These are phyloP conservation scores for Pythium rhizo-oryzae DNA, from an alignment of 352 stramenopile species.

Conservation along the genomic window DNA sequence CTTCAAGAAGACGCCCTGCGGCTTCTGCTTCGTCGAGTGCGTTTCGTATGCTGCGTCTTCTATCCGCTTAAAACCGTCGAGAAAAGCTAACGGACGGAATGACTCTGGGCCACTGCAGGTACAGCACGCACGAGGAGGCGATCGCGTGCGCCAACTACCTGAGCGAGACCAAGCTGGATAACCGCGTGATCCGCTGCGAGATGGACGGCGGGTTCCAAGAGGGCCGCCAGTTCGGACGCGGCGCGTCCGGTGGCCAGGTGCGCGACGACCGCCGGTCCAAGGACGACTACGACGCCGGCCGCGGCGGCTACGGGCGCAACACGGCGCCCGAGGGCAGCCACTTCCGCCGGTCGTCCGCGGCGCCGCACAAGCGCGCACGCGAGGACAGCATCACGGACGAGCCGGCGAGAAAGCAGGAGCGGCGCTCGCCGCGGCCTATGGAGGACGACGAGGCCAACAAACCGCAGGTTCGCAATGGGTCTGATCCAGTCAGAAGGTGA, in stretches of 20 bases:
- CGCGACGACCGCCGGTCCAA: slow-evolving; percentile 84
- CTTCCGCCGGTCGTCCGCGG: slow-evolving; percentile 58
- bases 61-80: not conserved
- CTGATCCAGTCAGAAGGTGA: no score
- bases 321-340: slow-evolving; percentile 64
- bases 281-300: slow-evolving; percentile 83
- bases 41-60: slow-evolving; percentile 15
- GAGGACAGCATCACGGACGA: slow-evolving; percentile 59
- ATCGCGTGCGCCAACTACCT: slow-evolving; percentile 81
- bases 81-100: not conserved
- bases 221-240: slow-evolving; percentile 85
- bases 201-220: slow-evolving; percentile 89
- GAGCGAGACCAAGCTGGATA: slow-evolving; percentile 88
- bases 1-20: slow-evolving; percentile 96
- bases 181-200: slow-evolving; percentile 86
- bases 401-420: slow-evolving; percentile 44
- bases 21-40: slow-evolving; percentile 98
- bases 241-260: slow-evolving; percentile 82
- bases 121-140: slow-evolving; percentile 70
- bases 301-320: slow-evolving; percentile 77
- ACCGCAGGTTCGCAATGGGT: slow-evolving; percentile 16
- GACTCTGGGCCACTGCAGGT: slow-evolving; percentile 33
- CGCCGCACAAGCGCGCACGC: slow-evolving; percentile 54
- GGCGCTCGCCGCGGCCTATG: slow-evolving; percentile 24
- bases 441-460: slow-evolving; percentile 22